phyloP scores from a whole-genome alignment of 1,284 basidiomycete genomes.

The Ceratobasidium sp. region DNA sequence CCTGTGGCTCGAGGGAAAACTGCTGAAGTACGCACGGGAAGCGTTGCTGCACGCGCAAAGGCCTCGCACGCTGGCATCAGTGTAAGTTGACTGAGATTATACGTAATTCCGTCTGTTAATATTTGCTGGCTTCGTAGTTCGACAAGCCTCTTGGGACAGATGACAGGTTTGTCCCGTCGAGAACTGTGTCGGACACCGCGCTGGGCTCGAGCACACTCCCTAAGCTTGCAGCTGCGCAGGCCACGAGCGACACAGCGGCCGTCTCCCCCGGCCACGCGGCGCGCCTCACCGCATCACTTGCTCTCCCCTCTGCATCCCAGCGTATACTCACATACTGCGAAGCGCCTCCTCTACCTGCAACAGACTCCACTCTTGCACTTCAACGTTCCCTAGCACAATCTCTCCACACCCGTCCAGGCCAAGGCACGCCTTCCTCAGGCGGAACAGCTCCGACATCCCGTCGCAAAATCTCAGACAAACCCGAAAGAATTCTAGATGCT shows the following conservation, averaged over 20 bases:
- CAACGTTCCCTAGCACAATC: conserved; percentile 81
- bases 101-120: conserved; percentile 22
- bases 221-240: conserved; percentile 47
- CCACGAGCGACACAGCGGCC: conserved; percentile 53
- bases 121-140: conserved; percentile 21
- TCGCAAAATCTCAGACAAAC: conserved; percentile 85
- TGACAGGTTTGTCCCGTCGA: conserved; percentile 81
- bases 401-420: conserved; percentile 72
- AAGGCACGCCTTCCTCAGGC: conserved; percentile 68
- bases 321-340: conserved; percentile 85
- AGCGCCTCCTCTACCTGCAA: conserved; percentile 75
- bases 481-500: conserved; percentile 93
- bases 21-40: conserved; percentile 36
- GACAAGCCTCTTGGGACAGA: conserved; percentile 62
- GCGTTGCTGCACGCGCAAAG: conserved; percentile 36
- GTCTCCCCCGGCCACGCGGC: conserved; percentile 82
- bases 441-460: conserved; percentile 71
- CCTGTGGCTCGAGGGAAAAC: conserved; percentile 42
- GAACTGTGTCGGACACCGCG: conserved; percentile 65
- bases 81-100: not conserved
- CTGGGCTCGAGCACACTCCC: conserved; percentile 72
- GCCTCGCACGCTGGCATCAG: conserved; percentile 39
- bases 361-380: conserved; percentile 75
- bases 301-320: conserved; percentile 73
- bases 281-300: conserved; percentile 78